Evolutionary conservation across 371 early-diverging fungal species (phyloP), one percentile per base, ranked within the genome.

Genomic region (Mucor irregularis): DNA sequence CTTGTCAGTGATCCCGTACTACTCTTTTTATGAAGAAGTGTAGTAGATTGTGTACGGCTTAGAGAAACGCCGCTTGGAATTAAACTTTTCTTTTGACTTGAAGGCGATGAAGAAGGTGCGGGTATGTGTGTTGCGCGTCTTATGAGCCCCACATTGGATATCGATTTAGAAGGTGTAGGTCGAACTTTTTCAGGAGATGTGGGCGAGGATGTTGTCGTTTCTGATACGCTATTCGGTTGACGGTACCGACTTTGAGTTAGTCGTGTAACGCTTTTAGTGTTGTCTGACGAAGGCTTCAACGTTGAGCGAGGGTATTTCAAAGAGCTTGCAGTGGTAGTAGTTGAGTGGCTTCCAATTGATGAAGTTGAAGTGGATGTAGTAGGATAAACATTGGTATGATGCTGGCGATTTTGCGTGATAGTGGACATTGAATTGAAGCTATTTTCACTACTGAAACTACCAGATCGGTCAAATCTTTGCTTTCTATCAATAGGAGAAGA

Each of bases 301-400:
- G 42, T 9, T 21, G 42, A 19, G 4, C 42, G 42, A 21, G 44
- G 33, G 26, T 24, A 49, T 34, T 14, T 34, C 16, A 50, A 31
- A 24, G 50, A 43, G 19, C 3, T 17, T 8, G 45, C 38, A 17
- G 53, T 61, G 22, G 26, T 28, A 35, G 30, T 39, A 21, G 57
- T 57, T 1, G 57, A 55, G 53, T 63, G 58, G 37, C 53, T 57
- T 33, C 53, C 53, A 37, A 42, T 42, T 4, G 63, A 62, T 14
- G 65, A 65, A 7, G 55, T 59, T 3, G 65, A 65, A 19, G 65
- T 59, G 0, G 59, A 62, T 37, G 57, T 49, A n/a, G 47, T 54
- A 1, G 60, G 65, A 26, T 45, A 33, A 10, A 49, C 24, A 28
- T 26, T n/a, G n/a, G n/a, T n/a, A n/a, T n/a, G n/a, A n/a, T n/a